Evolutionary conservation across 1,284 basidiomycete species (phyloP).

Genomic region (Athelia psychrophila): DNA sequence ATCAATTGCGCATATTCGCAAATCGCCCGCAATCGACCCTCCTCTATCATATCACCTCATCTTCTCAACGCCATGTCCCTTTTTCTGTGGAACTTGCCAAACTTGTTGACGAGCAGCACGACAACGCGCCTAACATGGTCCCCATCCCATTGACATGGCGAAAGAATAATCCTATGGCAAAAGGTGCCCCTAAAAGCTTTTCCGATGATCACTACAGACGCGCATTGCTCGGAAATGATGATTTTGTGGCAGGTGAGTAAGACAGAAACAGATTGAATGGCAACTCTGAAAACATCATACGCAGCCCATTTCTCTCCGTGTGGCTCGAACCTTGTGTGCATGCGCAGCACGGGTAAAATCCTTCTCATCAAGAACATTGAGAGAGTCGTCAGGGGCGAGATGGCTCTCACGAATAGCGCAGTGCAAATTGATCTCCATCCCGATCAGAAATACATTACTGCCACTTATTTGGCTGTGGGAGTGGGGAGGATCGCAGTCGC

Average conservation of each 20-base stretch:
- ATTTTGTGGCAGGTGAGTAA: neutral
- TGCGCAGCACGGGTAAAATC: neutral
- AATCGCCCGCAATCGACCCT: neutral
- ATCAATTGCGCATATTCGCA: constrained; percentile 51
- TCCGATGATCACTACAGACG: no score
- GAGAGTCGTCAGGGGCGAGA: neutral
- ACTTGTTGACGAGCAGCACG: neutral
- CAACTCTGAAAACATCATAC: neutral
- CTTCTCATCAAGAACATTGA: neutral
- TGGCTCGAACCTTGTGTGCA: neutral
- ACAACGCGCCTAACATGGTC: neutral
- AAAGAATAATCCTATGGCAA: no score
- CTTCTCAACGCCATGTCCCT: neutral
- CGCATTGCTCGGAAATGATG: no score
- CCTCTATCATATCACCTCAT: neutral
- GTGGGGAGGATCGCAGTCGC: neutral
- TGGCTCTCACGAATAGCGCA: neutral
- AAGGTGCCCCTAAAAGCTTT: no score
- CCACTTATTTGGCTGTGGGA: neutral
- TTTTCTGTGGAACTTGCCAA: neutral
- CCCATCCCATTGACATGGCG: neutral
- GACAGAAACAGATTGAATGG: no score
- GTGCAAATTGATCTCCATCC: neutral
- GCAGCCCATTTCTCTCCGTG: neutral
- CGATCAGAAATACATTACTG: neutral